A percentile compares a stretch with the other conserved stretches of the same genome.
These are phyloP conservation scores for Microbotryum lychnidis-dioicae DNA, from an alignment of 1,284 basidiomycete species.

Conservation along the genomic window DNA sequence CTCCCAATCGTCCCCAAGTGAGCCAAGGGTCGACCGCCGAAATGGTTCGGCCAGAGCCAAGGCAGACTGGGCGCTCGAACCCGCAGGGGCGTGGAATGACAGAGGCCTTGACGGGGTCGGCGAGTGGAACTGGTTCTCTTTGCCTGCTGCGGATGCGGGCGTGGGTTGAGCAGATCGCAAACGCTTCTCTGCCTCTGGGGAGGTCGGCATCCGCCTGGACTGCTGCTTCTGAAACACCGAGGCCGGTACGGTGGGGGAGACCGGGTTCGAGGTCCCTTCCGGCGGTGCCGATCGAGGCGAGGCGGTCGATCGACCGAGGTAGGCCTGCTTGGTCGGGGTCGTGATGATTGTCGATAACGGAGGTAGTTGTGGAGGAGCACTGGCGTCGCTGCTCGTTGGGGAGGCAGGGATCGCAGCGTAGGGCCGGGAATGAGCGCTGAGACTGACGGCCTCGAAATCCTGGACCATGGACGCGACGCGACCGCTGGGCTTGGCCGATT, in stretches of 20 bases:
- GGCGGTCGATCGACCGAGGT: not conserved
- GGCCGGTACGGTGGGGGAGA: conserved; percentile 17
- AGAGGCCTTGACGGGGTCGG: not conserved
- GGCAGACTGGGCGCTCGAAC: not conserved
- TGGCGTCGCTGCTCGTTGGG: not conserved
- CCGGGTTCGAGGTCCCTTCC: not conserved
- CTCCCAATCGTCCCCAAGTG: conserved; percentile 1
- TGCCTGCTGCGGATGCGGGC: conserved; percentile 1
- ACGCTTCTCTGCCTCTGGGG: not conserved
- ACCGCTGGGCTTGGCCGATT: not conserved
- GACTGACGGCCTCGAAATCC: conserved; percentile 16
- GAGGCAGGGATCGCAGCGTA: conserved; percentile 8
- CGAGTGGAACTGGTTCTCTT: conserved; percentile 13
- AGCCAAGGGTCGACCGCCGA: not conserved
- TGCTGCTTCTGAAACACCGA: conserved; percentile 22
- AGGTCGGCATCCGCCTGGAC: not conserved
- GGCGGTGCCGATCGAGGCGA: not conserved
- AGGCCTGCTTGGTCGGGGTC: not conserved
- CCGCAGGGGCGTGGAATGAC: not conserved
- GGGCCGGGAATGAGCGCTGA: conserved; percentile 7
- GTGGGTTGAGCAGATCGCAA: not conserved
- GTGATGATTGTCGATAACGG: not conserved
- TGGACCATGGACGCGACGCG: conserved; percentile 19
- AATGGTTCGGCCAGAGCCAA: not conserved
- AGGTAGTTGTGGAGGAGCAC: not conserved